These are phyloP conservation scores for Waltergamsia citrina DNA, from an alignment of 2,329 filamentous ascomycete genomes.

Conservation along the genomic window DNA sequence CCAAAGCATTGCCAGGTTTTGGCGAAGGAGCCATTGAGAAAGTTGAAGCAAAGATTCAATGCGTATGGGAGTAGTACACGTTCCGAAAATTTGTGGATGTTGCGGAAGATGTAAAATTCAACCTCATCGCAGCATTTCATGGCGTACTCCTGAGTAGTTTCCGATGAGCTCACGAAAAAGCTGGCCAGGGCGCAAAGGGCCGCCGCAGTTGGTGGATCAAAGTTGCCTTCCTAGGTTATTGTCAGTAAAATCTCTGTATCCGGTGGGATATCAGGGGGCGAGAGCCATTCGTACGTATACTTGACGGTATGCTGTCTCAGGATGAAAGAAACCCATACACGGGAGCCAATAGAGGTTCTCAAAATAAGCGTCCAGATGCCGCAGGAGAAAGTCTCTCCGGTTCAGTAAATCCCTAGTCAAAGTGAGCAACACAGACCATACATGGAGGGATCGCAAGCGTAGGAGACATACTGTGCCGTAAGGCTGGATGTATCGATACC, in stretches of 20 bases:
- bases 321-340: constrained; percentile 27
- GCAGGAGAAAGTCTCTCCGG: constrained; percentile 22
- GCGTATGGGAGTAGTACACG: constrained; percentile 22
- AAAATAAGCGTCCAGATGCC: constrained; percentile 28
- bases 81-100: constrained; percentile 26
- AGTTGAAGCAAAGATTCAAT: constrained; percentile 24
- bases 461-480: constrained; percentile 17
- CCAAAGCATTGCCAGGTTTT: constrained; percentile 30
- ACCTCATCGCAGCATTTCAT: constrained; percentile 26
- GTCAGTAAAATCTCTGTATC: neutral
- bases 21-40: constrained; percentile 23
- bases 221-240: constrained; percentile 16
- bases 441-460: neutral
- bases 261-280: neutral
- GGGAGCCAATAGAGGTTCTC: constrained; percentile 26
- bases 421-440: constrained; percentile 1
- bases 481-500: constrained; percentile 13
- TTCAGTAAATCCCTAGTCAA: constrained; percentile 19
- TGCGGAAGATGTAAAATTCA: constrained; percentile 27
- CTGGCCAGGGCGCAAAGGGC: constrained; percentile 27
- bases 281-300: constrained; percentile 17
- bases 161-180: constrained; percentile 21
- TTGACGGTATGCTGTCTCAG: constrained; percentile 19
- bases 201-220: constrained; percentile 23
- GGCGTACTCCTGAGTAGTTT: constrained; percentile 22